Base-by-base conservation (phyloP, 2,329 filamentous ascomycete species). In the Aspergillus intermedius region DNA sequence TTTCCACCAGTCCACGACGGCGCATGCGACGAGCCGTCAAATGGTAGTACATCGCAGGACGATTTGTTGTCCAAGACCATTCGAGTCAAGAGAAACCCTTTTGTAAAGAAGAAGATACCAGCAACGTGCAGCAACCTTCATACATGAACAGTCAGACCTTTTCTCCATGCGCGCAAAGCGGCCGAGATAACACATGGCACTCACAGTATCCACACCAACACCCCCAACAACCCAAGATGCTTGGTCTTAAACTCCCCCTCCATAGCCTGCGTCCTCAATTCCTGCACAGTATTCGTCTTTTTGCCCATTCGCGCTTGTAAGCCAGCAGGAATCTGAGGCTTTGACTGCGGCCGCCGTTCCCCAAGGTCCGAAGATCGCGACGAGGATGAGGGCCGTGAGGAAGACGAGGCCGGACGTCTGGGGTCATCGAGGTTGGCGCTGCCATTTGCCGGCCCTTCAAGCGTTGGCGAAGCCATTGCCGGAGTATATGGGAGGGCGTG, bases 91-190 rank as follows among this genome's bases (percentile, higher is more conserved):
- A 98, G 81, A 69, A 98, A 98, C 34, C 93, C 93, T 66, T 86
- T 90, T 22, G 89, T 95, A 72, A 98, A 98, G 64, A 96, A 86
- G 65, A 87, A 88, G 60, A 97, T 85, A 51, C 90, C 91, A 32
- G 86, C 74, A 42, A 80, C 76, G 66, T 98, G 93, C 37, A 96
- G 78, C 55, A 79, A 61, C 54, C 82, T 84, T 58, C 32, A 39
- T 15, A 21, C 17, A 40, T 5, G 5, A 6, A 22, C 37, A 19
- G 37, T 40, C 17, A 40, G 37, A 40, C 37, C 12, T n/a, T 22
- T 35, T 42, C 37, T 10, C 19, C 10, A 40, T 40, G 10, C 17
- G 15, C 17, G 8, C 13, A 35, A 17, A 17, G 34, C 15, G 34
- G 34, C 15, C 13, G n/a, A 17, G 34, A 35, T 17, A 17, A 17